Percentiles rank a stretch among this genome's conserved stretches.
phyloP scores from a whole-genome alignment of 495 filamentous ascomycete species.

The Mytilinidion resinicola region DNA sequence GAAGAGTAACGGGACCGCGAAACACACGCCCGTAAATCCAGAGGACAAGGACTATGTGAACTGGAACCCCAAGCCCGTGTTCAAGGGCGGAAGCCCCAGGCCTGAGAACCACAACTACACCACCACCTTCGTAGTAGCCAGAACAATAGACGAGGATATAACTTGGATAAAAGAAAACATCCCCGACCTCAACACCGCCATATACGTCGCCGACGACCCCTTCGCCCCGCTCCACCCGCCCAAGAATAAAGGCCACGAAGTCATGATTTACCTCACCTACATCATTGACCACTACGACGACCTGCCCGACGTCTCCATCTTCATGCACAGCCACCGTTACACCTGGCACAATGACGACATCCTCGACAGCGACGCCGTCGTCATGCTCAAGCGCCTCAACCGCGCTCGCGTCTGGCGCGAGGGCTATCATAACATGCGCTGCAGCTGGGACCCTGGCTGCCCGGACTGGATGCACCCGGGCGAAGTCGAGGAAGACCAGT shows the following conservation, averaged over 20 bases:
- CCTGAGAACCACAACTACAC: slow-evolving; percentile 35
- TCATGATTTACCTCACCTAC: slow-evolving; percentile 67
- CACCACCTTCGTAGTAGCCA: slow-evolving; percentile 53
- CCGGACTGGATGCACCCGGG: slow-evolving; percentile 55
- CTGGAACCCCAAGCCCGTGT: slow-evolving; percentile 24
- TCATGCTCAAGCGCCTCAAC: slow-evolving; percentile 42
- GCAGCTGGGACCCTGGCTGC: slow-evolving; percentile 48
- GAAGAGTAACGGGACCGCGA: slow-evolving; percentile 5
- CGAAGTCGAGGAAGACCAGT: slow-evolving; percentile 41
- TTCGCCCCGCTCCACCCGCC: slow-evolving; percentile 56
- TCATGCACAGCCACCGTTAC: slow-evolving; percentile 62
- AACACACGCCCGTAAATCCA: slow-evolving; percentile 1
- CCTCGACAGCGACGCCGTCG: slow-evolving; percentile 38
- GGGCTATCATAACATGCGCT: slow-evolving; percentile 49
- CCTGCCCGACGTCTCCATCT: slow-evolving; percentile 60
- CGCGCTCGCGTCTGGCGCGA: slow-evolving; percentile 38
- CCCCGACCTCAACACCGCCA: slow-evolving; percentile 51
- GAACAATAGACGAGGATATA: slow-evolving; percentile 50
- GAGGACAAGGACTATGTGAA: slow-evolving; percentile 12
- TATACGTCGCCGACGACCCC: slow-evolving; percentile 61
- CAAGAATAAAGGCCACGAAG: slow-evolving; percentile 71
- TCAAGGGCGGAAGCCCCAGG: slow-evolving; percentile 21
- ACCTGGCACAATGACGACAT: slow-evolving; percentile 60
- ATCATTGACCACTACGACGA: slow-evolving; percentile 66
- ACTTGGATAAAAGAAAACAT: slow-evolving; percentile 54